Base-by-base conservation (phyloP, 768 basidiomycete species). In the Auriscalpium microsporum region DNA sequence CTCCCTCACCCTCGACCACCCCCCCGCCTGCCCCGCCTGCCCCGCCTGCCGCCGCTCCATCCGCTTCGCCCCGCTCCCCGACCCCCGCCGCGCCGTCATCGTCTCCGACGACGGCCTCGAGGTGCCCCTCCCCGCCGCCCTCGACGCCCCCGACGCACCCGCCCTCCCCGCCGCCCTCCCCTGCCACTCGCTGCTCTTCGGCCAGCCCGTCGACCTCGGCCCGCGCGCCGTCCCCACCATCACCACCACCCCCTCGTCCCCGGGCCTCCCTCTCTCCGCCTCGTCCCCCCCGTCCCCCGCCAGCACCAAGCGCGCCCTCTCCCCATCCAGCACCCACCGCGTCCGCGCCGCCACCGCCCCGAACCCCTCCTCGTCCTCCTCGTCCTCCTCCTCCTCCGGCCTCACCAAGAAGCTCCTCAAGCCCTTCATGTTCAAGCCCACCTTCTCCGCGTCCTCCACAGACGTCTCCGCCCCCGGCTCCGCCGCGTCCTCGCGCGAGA, bases 21-120 rank as follows among this genome's bases (percentile, higher is more conserved):
- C 56, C 19, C 53, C 52, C 36, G n/a, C 28, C 19, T 59, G 56
- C 52, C 34, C 56, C 52, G 21, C 10, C 34, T 40, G 21, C 42
- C 37, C 50, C 55, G 46, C 61, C 5, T 58, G 63, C 9, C 50
- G 49, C 42, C 67, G 68, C 35, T 70, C 72, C 48, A 92, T 94
- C 56, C 81, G 87, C 57, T 94, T 94, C 59, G 91, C 92, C 0
- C 92, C 92, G 1, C 78, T 94, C 16, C 92, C 92, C 1, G 86
- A 88, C 62, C 87, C 88, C 1, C 75, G 80, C 21, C 75, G 80
- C 50, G 75, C 78, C 50, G 72, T 76, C 57, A 59, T 72, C 60
- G 65, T 73, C 56, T 68, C 66, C 23, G 75, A 75, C 58, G 70
- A 75, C 64, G 75, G 72, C 60, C 69, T 69, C 50, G 74, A 76